A percentile compares a stretch with the other conserved stretches of the same genome.
These are phyloP conservation scores for Haplosporangium sp. DNA, from an alignment of 371 early-diverging fungal genomes.

Conservation along the genomic window DNA sequence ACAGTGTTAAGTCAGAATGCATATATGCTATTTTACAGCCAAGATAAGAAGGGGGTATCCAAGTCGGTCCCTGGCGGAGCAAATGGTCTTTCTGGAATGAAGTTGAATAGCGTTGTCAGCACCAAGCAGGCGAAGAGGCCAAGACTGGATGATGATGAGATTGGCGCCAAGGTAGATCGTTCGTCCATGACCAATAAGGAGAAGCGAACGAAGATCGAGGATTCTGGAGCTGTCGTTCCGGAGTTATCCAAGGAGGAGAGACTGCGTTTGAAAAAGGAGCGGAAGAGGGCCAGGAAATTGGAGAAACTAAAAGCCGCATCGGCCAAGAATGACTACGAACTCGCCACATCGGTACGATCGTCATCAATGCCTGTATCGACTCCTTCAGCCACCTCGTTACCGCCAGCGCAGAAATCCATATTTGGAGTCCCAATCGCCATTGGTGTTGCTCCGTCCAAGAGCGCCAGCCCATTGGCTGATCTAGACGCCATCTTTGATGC, in stretches of 20 bases:
- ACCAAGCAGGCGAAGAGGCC: slow-evolving; percentile 37
- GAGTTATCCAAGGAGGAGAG: slow-evolving; percentile 37
- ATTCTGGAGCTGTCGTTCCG: not conserved
- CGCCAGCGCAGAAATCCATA: slow-evolving; percentile 14
- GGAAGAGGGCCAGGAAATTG: slow-evolving; percentile 25
- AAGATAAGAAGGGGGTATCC: slow-evolving; percentile 24
- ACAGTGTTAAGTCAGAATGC: slow-evolving; percentile 80
- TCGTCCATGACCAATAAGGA: slow-evolving; percentile 22
- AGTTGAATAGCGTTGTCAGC: slow-evolving; percentile 24
- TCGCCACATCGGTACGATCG: slow-evolving; percentile 14
- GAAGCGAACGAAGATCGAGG: slow-evolving; percentile 29
- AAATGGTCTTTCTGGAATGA: not conserved
- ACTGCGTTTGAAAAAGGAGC: slow-evolving; percentile 26
- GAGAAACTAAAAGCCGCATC: slow-evolving; percentile 11
- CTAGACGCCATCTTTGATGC: slow-evolving; percentile 21
- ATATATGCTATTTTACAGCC: slow-evolving; percentile 87
- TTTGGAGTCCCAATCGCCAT: slow-evolving; percentile 23
- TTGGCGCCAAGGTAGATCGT: slow-evolving; percentile 47
- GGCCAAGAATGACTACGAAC: slow-evolving; percentile 39
- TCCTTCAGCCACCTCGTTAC: not conserved
- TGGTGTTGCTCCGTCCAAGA: slow-evolving; percentile 2
- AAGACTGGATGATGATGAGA: slow-evolving; percentile 37
- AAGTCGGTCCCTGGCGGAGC: slow-evolving; percentile 14
- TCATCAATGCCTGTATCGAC: slow-evolving; percentile 8
- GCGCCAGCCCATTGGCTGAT: slow-evolving; percentile 45